These are phyloP conservation scores for Calendula officinalis DNA, from an alignment of 129 eudicot species.

Conservation along the genomic window DNA sequence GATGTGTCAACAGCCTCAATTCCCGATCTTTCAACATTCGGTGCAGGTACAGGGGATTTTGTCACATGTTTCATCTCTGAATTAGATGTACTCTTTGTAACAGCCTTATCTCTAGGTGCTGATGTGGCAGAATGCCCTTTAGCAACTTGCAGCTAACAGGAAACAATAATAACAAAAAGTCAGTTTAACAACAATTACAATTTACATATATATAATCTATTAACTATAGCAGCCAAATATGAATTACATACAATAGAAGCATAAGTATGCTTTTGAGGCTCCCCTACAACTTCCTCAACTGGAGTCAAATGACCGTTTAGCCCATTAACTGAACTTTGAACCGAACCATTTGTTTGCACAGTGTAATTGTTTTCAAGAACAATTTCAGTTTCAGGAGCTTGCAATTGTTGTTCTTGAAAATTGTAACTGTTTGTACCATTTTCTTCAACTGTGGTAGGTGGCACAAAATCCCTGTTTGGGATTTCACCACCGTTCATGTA, in stretches of 20 bases:
- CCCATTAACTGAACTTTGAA: conserved; percentile 47
- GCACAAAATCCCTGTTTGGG: neutral
- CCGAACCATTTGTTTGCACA: conserved; percentile 72
- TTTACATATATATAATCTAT: neutral
- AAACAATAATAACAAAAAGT: conserved; percentile 24
- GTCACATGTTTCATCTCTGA: conserved; percentile 50
- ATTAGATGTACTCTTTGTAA: conserved; percentile 34
- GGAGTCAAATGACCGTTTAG: conserved; percentile 45
- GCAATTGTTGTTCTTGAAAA: conserved; percentile 57
- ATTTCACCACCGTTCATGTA: conserved; percentile 57
- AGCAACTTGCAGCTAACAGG: conserved; percentile 62
- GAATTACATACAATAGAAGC: conserved; percentile 82
- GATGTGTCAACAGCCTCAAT: conserved; percentile 49
- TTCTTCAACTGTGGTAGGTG: conserved; percentile 50
- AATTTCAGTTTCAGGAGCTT: conserved; percentile 50
- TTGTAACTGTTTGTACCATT: conserved; percentile 50
- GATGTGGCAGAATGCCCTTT: conserved; percentile 60
- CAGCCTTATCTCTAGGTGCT: conserved; percentile 40
- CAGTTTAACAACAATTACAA: conserved; percentile 2
- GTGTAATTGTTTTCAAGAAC: conserved; percentile 46
- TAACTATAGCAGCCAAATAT: conserved; percentile 5
- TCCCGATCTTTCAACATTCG: conserved; percentile 37
- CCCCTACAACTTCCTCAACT: conserved; percentile 61
- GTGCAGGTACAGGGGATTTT: conserved; percentile 43
- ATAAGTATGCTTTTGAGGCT: conserved; percentile 93